A percentile compares a stretch with the other conserved stretches of the same genome.
These are phyloP conservation scores for Gymnopilus junonius DNA, from an alignment of 768 basidiomycete species.

Conservation along the genomic window DNA sequence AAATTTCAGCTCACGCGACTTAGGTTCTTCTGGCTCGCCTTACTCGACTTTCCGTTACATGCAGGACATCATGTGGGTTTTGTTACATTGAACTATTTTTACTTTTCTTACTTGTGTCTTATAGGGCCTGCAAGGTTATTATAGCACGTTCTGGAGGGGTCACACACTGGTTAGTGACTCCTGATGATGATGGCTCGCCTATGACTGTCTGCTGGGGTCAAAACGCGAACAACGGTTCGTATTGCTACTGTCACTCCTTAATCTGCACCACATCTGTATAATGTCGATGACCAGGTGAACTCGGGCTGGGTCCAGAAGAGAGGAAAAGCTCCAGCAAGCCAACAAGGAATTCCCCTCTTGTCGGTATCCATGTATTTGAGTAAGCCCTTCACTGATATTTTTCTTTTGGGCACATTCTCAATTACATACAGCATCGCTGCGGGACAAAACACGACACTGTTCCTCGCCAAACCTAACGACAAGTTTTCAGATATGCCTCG, in stretches of 20 bases:
- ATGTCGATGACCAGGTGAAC: constrained; percentile 55
- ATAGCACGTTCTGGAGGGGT: constrained; percentile 82
- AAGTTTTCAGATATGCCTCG: constrained; percentile 79
- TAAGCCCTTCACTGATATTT: constrained; percentile 33
- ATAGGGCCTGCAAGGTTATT: constrained; percentile 78
- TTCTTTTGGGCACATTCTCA: not conserved
- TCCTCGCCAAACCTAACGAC: constrained; percentile 78
- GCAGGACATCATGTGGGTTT: constrained; percentile 79
- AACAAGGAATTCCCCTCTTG: constrained; percentile 67
- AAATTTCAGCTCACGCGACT: not conserved
- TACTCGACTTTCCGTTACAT: constrained; percentile 88
- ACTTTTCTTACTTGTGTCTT: constrained; percentile 5
- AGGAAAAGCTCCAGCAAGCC: constrained; percentile 90
- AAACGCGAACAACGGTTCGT: constrained; percentile 79
- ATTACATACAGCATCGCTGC: constrained; percentile 65
- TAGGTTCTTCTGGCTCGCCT: constrained; percentile 87
- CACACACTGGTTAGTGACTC: constrained; percentile 81
- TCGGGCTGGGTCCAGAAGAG: constrained; percentile 79
- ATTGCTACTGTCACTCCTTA: not conserved
- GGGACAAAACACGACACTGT: constrained; percentile 84
- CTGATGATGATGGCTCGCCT: constrained; percentile 72
- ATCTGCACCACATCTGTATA: not conserved
- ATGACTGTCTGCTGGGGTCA: constrained; percentile 91
- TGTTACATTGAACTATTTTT: not conserved
- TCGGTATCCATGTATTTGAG: constrained; percentile 82